Percentiles rank a stretch among this genome's conserved stretches.
Conservation (phyloP, 2,329 filamentous ascomycete genomes). For the Diaporthe aspalathi region DNA sequence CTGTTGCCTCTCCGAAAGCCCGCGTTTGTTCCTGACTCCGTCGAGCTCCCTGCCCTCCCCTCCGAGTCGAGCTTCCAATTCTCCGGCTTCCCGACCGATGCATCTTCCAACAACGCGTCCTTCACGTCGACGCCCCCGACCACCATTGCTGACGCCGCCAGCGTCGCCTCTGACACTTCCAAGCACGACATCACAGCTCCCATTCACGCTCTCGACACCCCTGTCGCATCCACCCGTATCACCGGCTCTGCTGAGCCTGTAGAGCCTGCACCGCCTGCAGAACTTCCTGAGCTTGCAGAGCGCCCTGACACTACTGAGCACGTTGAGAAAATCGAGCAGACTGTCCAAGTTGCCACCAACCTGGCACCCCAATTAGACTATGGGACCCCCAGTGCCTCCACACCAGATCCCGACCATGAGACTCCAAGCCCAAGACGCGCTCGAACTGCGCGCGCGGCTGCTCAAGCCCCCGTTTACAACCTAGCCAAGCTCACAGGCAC, state of each 20-base stretch:
- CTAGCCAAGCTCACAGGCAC: constrained; percentile 72
- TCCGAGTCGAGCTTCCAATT: constrained; percentile 45
- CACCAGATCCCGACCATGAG: constrained; percentile 30
- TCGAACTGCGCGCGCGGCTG: constrained; percentile 65
- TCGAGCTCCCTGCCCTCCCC: constrained; percentile 37
- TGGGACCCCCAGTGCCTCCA: constrained; percentile 15
- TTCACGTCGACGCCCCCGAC: constrained; percentile 49
- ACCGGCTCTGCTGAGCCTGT: constrained; percentile 32
- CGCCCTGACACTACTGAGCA: background rate
- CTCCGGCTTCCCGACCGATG: constrained; percentile 46
- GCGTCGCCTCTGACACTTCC: constrained; percentile 46
- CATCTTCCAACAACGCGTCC: constrained; percentile 46
- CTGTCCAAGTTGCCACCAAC: constrained; percentile 35
- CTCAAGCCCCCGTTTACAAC: constrained; percentile 74
- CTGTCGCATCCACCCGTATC: constrained; percentile 22
- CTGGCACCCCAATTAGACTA: constrained; percentile 20
- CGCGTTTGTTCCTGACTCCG: constrained; percentile 18
- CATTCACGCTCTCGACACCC: constrained; percentile 28
- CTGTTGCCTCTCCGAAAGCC: constrained; percentile 18
- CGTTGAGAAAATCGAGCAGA: constrained; percentile 44
- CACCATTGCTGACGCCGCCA: constrained; percentile 48
- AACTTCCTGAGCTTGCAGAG: constrained; percentile 34
- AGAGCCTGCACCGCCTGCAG: constrained; percentile 34
- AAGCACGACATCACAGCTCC: constrained; percentile 42
- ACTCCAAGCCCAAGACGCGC: constrained; percentile 49